Conservation (phyloP, 371 early-diverging fungal genomes). For the Polyrhizophydium stewartii region DNA sequence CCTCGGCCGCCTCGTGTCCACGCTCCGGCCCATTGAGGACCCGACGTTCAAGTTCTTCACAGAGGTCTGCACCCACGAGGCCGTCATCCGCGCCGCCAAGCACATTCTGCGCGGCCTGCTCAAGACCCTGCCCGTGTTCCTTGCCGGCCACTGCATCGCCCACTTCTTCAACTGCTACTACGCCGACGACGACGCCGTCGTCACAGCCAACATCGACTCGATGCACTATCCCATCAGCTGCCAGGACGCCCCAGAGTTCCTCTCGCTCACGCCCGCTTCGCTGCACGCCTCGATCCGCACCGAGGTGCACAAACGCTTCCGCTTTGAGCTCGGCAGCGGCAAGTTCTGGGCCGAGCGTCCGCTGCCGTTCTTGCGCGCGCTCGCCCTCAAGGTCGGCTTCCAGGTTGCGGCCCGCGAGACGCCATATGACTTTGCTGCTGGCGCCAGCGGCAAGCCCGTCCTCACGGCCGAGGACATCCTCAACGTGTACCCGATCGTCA, state of each 20-base stretch:
- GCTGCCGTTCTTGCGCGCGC: conserved; percentile 72
- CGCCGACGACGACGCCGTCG: conserved; percentile 29
- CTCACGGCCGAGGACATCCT: conserved; percentile 74
- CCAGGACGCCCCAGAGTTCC: background rate
- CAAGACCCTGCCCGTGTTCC: conserved; percentile 47
- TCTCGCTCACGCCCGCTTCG: conserved; percentile 43
- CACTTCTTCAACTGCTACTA: conserved; percentile 82
- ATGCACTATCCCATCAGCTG: background rate
- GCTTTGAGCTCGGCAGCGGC: conserved; percentile 49
- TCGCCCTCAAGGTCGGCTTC: conserved; percentile 79
- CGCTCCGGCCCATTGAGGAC: conserved; percentile 52
- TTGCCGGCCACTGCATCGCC: conserved; percentile 62
- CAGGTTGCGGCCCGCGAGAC: conserved; percentile 67
- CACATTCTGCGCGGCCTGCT: conserved; percentile 71
- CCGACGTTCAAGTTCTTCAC: background rate
- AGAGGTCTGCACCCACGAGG: conserved; percentile 62
- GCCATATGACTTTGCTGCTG: conserved; percentile 59
- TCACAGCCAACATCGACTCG: background rate
- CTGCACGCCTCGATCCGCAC: conserved; percentile 52
- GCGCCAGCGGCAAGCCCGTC: conserved; percentile 40
- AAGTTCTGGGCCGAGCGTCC: conserved; percentile 54
- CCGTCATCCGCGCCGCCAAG: conserved; percentile 83
- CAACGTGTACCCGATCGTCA: conserved; percentile 77
- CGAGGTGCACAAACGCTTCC: conserved; percentile 70
- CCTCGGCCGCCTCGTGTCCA: conserved; percentile 67